phyloP scores from a whole-genome alignment of 192 early-diverging fungal species.

The Rhizophagus prolifer region DNA sequence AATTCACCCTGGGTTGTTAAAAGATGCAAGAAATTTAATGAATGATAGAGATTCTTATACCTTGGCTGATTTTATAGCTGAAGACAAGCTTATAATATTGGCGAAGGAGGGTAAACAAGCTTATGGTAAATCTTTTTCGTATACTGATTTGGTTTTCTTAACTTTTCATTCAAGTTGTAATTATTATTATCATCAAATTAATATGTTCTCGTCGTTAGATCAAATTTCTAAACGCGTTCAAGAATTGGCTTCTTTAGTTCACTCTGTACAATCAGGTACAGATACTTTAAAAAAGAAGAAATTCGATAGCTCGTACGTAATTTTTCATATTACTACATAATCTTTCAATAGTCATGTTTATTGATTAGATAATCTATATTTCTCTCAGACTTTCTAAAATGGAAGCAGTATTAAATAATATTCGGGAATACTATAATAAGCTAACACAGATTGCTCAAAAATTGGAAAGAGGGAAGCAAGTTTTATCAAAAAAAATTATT shows the following conservation, averaged over 20 bases:
- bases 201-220: not conserved
- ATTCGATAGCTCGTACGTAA: slow-evolving; percentile 12
- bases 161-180: not conserved
- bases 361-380: not conserved
- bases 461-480: slow-evolving; percentile 13
- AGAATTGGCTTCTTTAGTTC: not conserved
- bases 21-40: not conserved
- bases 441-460: slow-evolving; percentile 2
- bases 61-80: slow-evolving; percentile 11
- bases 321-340: not conserved
- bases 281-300: slow-evolving; percentile 22
- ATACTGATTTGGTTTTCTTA: not conserved
- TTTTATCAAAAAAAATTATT: not conserved
- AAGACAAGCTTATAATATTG: not conserved
- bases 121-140: not conserved
- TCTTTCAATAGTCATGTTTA: not conserved
- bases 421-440: not conserved
- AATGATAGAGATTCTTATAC: not conserved
- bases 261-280: not conserved
- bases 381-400: slow-evolving; percentile 1
- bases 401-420: not conserved
- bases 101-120: slow-evolving; percentile 5
- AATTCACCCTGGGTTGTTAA: slow-evolving; percentile 46
- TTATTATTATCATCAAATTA: not conserved
- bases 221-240: not conserved